A percentile compares a stretch with the other conserved stretches of the same genome.
Evolutionary conservation across 2,329 filamentous ascomycete species (phyloP).

Genomic region (Trichophyton schoenleinii): DNA sequence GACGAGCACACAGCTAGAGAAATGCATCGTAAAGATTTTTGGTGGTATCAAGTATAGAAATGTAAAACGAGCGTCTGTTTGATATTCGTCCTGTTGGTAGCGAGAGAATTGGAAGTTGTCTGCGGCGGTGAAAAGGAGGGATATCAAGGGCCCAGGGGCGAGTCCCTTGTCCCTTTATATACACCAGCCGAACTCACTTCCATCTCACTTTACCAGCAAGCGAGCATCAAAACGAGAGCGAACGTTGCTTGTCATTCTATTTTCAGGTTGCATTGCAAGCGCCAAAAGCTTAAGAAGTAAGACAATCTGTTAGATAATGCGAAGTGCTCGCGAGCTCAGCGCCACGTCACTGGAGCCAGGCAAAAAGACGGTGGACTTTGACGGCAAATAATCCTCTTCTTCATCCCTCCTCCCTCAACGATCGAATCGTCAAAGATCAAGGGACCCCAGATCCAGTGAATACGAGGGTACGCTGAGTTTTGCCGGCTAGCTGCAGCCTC

Average conservation of each 20-base stretch:
- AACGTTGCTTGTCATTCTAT: conserved; percentile 1
- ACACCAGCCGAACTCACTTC: background rate
- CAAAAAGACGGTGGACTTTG: background rate
- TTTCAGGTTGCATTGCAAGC: background rate
- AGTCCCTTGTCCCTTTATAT: background rate
- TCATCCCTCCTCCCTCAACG: background rate
- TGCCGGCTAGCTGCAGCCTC: background rate
- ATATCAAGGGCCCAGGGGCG: background rate
- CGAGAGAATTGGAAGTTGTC: background rate
- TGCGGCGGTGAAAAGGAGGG: background rate
- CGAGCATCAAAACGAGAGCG: too few species aligned
- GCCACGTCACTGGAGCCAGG: background rate
- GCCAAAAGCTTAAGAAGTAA: conserved; percentile 1
- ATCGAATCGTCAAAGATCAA: background rate
- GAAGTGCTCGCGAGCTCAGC: background rate
- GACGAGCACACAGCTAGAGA: background rate
- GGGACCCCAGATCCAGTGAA: background rate
- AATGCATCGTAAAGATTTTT: background rate
- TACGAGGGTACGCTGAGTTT: background rate
- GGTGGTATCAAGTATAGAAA: background rate
- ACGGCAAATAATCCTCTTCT: background rate
- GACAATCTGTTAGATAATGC: background rate
- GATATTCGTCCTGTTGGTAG: background rate
- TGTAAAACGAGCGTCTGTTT: background rate
- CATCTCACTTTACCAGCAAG: background rate